Conservation (phyloP, 2,329 filamentous ascomycete species). For the Hyphodiscus sp. region DNA sequence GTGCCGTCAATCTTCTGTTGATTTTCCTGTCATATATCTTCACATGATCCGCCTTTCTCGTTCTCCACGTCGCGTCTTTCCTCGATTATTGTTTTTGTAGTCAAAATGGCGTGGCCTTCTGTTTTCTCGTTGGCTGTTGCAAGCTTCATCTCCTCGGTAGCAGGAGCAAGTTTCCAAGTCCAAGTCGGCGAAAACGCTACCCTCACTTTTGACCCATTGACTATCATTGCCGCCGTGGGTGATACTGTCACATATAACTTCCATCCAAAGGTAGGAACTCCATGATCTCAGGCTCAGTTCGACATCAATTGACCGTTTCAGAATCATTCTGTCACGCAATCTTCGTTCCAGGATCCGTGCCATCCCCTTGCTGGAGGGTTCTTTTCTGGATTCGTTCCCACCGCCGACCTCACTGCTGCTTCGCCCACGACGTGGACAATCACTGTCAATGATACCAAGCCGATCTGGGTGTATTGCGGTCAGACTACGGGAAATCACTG, state of each 20-base stretch:
- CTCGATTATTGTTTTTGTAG: background rate
- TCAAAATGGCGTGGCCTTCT: background rate
- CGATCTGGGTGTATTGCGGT: background rate
- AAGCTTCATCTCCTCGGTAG: background rate
- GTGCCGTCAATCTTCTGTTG: background rate
- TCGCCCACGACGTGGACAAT: background rate
- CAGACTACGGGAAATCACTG: background rate
- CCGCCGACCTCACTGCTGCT: background rate
- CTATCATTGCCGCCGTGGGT: slow-evolving; percentile 19
- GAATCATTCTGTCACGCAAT: slow-evolving; percentile 28
- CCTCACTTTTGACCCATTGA: slow-evolving; percentile 70
- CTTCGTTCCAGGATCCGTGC: slow-evolving; percentile 33
- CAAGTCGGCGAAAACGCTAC: slow-evolving; percentile 48
- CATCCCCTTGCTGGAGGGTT: slow-evolving; percentile 42
- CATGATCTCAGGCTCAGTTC: background rate
- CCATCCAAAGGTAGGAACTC: slow-evolving; percentile 11
- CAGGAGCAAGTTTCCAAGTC: slow-evolving; percentile 31
- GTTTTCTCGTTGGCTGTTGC: slow-evolving; percentile 1
- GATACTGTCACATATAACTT: slow-evolving; percentile 27
- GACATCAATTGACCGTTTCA: slow-evolving; percentile 30
- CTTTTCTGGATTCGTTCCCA: slow-evolving; percentile 57
- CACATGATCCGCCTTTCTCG: background rate
- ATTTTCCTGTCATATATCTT: background rate
- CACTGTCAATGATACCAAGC: background rate
- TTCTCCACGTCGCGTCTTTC: background rate